Evolutionary conservation across 2,329 filamentous ascomycete genomes (phyloP), one percentile per base, ranked within the genome.

Genomic region (Trichophyton rubrum): DNA sequence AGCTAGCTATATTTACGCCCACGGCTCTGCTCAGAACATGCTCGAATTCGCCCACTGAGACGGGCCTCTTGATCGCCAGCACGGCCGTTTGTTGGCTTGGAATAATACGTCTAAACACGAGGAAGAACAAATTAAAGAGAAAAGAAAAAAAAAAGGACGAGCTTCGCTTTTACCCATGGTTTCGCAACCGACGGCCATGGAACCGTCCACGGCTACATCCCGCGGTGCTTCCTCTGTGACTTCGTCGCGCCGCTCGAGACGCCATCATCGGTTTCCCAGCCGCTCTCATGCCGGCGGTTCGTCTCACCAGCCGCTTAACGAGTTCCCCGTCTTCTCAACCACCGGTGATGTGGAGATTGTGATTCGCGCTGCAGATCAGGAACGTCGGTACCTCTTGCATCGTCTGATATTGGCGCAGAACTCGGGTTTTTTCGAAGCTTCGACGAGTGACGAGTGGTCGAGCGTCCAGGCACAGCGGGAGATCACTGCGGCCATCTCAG

Each of bases 331-430:
- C 70, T 97, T 96, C 74, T 85, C 85, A 57, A 86, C 91, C 68
- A 92, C 88, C 41, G 92, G 92, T 69, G 91, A 97, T 74, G 90
- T 96, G 68, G 92, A 97, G 75, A 90, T 97, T 64, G 70, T 92
- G 60, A 82, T 96, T 68, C 82, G 80, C 69, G 81, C 83, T 13
- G 82, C 87, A 59, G 66, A 55, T n/a, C 84, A 85, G 69, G 87
- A 93, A 74, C 88, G 89, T 70, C 82, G 88, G 63, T 97, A 96
- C 71, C 80, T 96, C 55, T 80, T 97, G 61, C 92, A 97, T 75
- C 82, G 86, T 62, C 82, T 96, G 68, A 96, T 92, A 45, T 78
- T 97, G 66, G 86, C 88, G 35, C 88, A 95, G 73, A 95, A 88
- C 69, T 96, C 90, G 4, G 90, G 90, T 15, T 96, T 96, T 78